Percentiles rank a stretch among this genome's conserved stretches.
phyloP scores from a whole-genome alignment of 2,329 filamentous ascomycete genomes.

The Ophiognomonia clavigignenti-juglandacearum region DNA sequence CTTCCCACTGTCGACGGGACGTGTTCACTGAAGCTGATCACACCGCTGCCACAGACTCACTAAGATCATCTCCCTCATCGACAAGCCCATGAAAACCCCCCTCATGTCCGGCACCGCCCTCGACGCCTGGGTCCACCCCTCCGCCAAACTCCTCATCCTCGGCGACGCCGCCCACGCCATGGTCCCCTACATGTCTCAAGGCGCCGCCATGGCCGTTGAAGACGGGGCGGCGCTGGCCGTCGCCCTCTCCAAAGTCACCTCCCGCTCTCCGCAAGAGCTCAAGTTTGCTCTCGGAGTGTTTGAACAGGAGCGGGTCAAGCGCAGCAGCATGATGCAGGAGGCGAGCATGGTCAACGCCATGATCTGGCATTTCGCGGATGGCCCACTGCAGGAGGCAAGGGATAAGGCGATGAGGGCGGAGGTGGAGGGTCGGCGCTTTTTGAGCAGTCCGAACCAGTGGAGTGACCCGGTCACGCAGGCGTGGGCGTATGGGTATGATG shows the following conservation, averaged over 20 bases:
- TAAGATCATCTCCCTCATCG: slow-evolving; percentile 31
- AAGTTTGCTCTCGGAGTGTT: slow-evolving; percentile 29
- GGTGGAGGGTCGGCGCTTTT: slow-evolving; percentile 30
- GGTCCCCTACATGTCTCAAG: slow-evolving; percentile 39
- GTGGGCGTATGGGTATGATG: slow-evolving; percentile 46
- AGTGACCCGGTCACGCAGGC: slow-evolving; percentile 39
- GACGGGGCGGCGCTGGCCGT: slow-evolving; percentile 34
- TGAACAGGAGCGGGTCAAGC: slow-evolving; percentile 28
- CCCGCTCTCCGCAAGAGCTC: slow-evolving; percentile 24
- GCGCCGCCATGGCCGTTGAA: slow-evolving; percentile 39
- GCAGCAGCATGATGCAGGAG: slow-evolving; percentile 35
- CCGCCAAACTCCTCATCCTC: slow-evolving; percentile 29
- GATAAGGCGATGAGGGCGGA: slow-evolving; percentile 37
- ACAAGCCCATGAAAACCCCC: slow-evolving; percentile 30
- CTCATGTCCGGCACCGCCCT: slow-evolving; percentile 23
- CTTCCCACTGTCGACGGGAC: background rate
- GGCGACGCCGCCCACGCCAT: slow-evolving; percentile 40
- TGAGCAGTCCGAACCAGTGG: slow-evolving; percentile 42
- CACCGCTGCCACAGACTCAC: slow-evolving; percentile 20
- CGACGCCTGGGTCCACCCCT: slow-evolving; percentile 25
- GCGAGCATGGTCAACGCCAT: slow-evolving; percentile 40
- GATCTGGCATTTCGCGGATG: slow-evolving; percentile 42
- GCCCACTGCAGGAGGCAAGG: slow-evolving; percentile 34
- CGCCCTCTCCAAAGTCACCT: slow-evolving; percentile 25
- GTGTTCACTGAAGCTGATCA: background rate